Conservation (phyloP, 2,329 filamentous ascomycete species). For the Aureobasidium subglaciale region DNA sequence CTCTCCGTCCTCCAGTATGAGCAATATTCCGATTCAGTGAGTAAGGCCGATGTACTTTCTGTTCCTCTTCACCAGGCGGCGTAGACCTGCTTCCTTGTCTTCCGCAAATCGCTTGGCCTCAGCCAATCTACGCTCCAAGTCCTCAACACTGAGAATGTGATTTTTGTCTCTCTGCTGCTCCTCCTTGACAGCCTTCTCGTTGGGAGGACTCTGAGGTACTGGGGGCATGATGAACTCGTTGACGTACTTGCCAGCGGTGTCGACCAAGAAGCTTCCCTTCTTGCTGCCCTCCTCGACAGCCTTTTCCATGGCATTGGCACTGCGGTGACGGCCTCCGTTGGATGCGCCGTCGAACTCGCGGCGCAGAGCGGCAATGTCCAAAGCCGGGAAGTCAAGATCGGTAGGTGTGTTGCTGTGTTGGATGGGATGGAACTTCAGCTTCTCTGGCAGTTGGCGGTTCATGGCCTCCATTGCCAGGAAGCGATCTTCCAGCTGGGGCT, state of each 20-base stretch:
- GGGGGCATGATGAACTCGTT: slow-evolving; percentile 33
- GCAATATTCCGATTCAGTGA: not conserved
- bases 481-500: slow-evolving; percentile 59
- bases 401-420: slow-evolving; percentile 2
- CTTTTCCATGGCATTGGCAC: slow-evolving; percentile 32
- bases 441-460: slow-evolving; percentile 37
- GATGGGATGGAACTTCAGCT: slow-evolving; percentile 17
- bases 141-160: slow-evolving; percentile 21
- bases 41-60: slow-evolving; percentile 25
- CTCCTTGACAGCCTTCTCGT: slow-evolving; percentile 8
- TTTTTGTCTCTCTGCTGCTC: slow-evolving; percentile 13
- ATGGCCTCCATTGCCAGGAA: slow-evolving; percentile 62
- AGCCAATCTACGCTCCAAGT: slow-evolving; percentile 26
- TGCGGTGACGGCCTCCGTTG: slow-evolving; percentile 21
- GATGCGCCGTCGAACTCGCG: slow-evolving; percentile 24
- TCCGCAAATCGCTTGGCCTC: slow-evolving; percentile 28
- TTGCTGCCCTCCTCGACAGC: slow-evolving; percentile 32
- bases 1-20: too few species aligned
- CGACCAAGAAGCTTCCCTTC: slow-evolving; percentile 32
- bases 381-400: slow-evolving; percentile 24
- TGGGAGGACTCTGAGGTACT: not conserved
- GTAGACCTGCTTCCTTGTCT: slow-evolving; percentile 28
- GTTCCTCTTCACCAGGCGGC: slow-evolving; percentile 31
- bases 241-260: slow-evolving; percentile 31
- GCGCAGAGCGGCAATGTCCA: slow-evolving; percentile 27